Conservation (phyloP, 2,329 filamentous ascomycete genomes). For the Fusarium verrucosum region DNA sequence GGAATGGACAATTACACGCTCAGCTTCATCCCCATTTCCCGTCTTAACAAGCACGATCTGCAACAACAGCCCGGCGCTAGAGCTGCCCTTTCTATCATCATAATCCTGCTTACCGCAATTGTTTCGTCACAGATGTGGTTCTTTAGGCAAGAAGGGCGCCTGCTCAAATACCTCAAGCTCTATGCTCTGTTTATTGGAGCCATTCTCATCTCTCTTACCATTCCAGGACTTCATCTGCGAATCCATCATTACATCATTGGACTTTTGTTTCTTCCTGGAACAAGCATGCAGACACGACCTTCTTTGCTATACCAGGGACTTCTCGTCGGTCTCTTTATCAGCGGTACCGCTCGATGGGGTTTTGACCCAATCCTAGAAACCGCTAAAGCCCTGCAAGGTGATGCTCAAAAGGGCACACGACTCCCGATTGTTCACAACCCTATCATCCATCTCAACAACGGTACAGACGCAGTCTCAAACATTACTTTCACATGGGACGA, state of each 20-base stretch:
- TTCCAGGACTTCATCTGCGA: constrained; percentile 82
- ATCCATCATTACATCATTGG: constrained; percentile 96
- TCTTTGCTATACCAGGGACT: constrained; percentile 89
- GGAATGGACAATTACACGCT: constrained; percentile 95
- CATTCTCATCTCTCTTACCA: constrained; percentile 74
- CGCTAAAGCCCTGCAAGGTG: constrained; percentile 73
- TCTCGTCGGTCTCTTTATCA: constrained; percentile 89
- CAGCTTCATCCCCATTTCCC: constrained; percentile 89
- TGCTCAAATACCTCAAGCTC: constrained; percentile 79
- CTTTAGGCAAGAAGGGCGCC: constrained; percentile 84
- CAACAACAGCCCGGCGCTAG: constrained; percentile 88
- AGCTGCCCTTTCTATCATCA: constrained; percentile 80
- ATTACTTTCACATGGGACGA: constrained; percentile 69
- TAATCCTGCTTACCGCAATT: constrained; percentile 74
- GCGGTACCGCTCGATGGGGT: constrained; percentile 89
- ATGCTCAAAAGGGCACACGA: constrained; percentile 68
- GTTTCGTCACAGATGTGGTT: constrained; percentile 81
- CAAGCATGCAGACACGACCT: constrained; percentile 85
- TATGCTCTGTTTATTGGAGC: constrained; percentile 74
- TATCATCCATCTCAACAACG: constrained; percentile 55
- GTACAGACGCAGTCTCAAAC: constrained; percentile 61
- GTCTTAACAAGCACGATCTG: constrained; percentile 90
- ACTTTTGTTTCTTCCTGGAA: constrained; percentile 86
- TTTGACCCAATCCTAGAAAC: constrained; percentile 92
- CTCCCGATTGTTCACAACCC: constrained; percentile 65